Evolutionary conservation across 352 stramenopile species (phyloP), one percentile per base, ranked within the genome.

Genomic region (Aphanomyces euteiches): DNA sequence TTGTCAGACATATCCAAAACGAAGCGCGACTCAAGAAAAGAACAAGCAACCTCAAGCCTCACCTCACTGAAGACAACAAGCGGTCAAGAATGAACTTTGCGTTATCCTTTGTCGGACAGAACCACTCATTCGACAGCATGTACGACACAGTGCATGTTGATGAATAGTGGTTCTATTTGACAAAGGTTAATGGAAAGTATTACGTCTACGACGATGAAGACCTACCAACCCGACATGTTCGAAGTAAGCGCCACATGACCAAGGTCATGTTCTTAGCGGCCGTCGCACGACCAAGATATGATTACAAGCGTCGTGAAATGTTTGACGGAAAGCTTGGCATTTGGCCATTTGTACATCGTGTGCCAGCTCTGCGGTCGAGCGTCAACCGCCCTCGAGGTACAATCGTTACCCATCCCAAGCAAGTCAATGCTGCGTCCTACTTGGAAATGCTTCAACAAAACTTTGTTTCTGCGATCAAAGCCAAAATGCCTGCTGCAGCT

Each of bases 161-260:
- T 36, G 57, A 66, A 41, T 50, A 66, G 39, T 66, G 57, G 57
- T 66, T 66, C 39, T 66, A 66, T 36, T 7, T 66, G 4, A 50
- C 36, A 4, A 6, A 36, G 13, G 38, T 66, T 17, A 47, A 50
- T 7, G 17, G 57, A 7, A n/a, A 36, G 19, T 66, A 66, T 17
- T 61, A 61, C 43, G 8, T 61, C 4, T 50, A 17, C 8, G 8
- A 48, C 15, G 43, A 48, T 48, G 43, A 48, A 48, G 43, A 48
- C 43, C n/a, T n/a, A n/a, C n/a, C n/a, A n/a, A n/a, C n/a, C n/a
- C n/a, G n/a, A n/a, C n/a, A n/a, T n/a, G n/a, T n/a, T n/a, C n/a
- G n/a, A n/a, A n/a, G n/a, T n/a, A n/a, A n/a, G n/a, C n/a, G n/a
- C n/a, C n/a, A n/a, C n/a, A n/a, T n/a, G n/a, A n/a, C n/a, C n/a